Evolutionary conservation across 768 basidiomycete species (phyloP), one percentile per base, ranked within the genome.

Genomic region (Leccinum pellstonianum): DNA sequence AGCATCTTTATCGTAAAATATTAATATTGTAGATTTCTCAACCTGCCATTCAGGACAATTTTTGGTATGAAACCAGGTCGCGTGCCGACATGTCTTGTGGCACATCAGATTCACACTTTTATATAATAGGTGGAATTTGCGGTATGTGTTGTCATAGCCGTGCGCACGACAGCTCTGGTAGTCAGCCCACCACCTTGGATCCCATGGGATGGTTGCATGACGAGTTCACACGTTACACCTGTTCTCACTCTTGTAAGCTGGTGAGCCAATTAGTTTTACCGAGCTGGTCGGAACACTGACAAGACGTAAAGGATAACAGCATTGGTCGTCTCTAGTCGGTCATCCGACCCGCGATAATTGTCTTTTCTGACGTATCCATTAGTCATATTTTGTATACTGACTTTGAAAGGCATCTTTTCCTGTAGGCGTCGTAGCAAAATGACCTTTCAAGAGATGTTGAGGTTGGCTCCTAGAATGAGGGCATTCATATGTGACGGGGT

Each of bases 211-310:
- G 68, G 68, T 2, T 69, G 68, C 27, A 59, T 62, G 51, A 14
- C 17, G 7, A 57, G 38, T 21, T 62, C 61, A 9, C 38, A 6
- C 19, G 6, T 25, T 31, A 66, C 64, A 17, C 66, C 66, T n/a
- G 19, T 43, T 8, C 57, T 68, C 29, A 66, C 66, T 6, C 66
- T 69, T 25, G 55, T 54, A n/a, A 63, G 66, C 23, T 69, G 68
- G 68, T 69, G 43, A 56, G 68, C 12, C 5, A 12, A 48, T 4
- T 8, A 14, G 1, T 50, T 43, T 17, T 1, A 7, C 51, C 6
- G 9, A 17, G 8, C 17, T n/a, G 4, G 21, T 43, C 14, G 27
- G 4, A 33, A 38, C 1, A 43, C 53, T 68, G 38, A 70, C 11
- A 12, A 12, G 19, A 25, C 2, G 1, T 53, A 8, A 57, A 70